Conservation (phyloP, 768 basidiomycete genomes). For the Podaxis sp. region DNA sequence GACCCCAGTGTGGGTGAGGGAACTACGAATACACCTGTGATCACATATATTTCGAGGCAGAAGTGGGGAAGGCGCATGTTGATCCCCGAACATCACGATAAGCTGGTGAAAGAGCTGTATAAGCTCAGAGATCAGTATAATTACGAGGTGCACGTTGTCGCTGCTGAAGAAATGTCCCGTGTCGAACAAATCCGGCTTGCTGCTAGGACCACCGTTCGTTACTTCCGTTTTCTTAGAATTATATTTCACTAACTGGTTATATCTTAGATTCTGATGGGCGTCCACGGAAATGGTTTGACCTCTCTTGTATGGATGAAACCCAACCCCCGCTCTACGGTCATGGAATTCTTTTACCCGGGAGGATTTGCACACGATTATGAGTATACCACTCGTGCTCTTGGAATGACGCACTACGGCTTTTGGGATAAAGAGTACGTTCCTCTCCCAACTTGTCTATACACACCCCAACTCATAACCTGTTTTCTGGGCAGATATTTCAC, state of each 20-base stretch:
- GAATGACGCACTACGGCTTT: constrained; percentile 83
- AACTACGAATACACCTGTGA: constrained; percentile 64
- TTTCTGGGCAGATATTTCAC: constrained; percentile 60
- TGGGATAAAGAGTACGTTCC: constrained; percentile 67
- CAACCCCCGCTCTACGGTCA: constrained; percentile 77
- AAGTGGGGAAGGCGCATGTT: constrained; percentile 87
- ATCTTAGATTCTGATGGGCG: constrained; percentile 91
- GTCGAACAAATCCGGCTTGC: constrained; percentile 81
- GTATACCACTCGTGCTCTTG: constrained; percentile 76
- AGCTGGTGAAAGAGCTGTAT: constrained; percentile 71
- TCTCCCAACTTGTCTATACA: not conserved
- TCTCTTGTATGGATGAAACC: constrained; percentile 93
- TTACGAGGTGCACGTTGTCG: constrained; percentile 87
- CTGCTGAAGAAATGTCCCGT: constrained; percentile 78
- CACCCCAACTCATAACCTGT: not conserved
- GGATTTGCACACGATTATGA: constrained; percentile 90
- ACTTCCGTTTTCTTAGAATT: not conserved
- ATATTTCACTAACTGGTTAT: not conserved
- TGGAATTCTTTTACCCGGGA: constrained; percentile 86
- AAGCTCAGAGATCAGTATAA: constrained; percentile 69
- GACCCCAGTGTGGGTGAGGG: constrained; percentile 42
- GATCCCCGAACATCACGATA: constrained; percentile 72
- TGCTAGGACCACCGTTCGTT: constrained; percentile 78
- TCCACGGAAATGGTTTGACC: constrained; percentile 91
- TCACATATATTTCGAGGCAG: constrained; percentile 91